These are phyloP conservation scores for Paramecium pentaurelia DNA, from an alignment of 73 alveolate genomes.

Conservation along the genomic window DNA sequence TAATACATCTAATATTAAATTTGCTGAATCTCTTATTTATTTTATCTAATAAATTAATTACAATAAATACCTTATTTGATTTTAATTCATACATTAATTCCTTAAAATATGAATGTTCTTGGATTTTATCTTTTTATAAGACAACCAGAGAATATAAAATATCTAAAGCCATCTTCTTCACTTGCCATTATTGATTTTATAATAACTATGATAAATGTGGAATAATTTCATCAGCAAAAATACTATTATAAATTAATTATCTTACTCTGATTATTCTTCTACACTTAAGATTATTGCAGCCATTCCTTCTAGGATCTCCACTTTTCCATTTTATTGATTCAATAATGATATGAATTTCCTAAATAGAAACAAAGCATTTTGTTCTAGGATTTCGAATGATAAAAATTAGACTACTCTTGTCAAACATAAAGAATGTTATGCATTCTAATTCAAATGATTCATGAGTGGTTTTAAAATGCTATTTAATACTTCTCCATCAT, in stretches of 20 bases:
- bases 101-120: background rate
- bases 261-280: background rate
- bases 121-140: background rate
- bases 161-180: slow-evolving; percentile 27
- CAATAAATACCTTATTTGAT: background rate
- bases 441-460: background rate
- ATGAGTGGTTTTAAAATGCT: background rate
- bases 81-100: background rate
- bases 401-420: slow-evolving; percentile 4
- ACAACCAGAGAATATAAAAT: background rate
- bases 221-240: background rate
- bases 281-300: slow-evolving; percentile 22
- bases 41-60: background rate
- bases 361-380: background rate
- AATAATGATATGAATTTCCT: background rate
- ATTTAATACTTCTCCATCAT: background rate
- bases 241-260: background rate
- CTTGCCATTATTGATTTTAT: background rate
- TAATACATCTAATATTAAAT: background rate
- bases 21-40: slow-evolving; percentile 17
- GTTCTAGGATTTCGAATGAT: background rate
- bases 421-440: background rate
- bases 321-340: background rate
- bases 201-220: background rate
- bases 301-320: background rate